Evolutionary conservation across 805 yeast genomes (phyloP).

Genomic region (Barnettozyma wickerhamii): DNA sequence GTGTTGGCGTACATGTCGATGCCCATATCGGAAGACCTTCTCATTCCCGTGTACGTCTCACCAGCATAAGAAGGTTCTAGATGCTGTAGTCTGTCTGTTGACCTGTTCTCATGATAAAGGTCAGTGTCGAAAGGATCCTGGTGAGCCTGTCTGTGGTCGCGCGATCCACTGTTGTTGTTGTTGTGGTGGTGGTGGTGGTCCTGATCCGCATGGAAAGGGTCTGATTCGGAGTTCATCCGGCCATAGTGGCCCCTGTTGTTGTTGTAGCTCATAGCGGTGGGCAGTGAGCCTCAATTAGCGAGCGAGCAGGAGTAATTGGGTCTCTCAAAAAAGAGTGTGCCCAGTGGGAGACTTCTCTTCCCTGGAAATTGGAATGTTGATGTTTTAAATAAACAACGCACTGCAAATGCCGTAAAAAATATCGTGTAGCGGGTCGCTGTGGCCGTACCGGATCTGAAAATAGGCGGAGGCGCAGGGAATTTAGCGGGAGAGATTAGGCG

Average conservation of each 20-base stretch:
- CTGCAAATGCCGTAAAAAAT: too few species aligned
- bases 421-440: too few species aligned
- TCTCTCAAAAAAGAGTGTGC: too few species aligned
- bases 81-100: conserved; percentile 18
- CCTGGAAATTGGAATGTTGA: too few species aligned
- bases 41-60: conserved; percentile 12
- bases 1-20: conserved; percentile 3
- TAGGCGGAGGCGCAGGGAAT: too few species aligned
- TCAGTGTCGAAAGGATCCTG: conserved; percentile 8
- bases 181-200: conserved; percentile 2
- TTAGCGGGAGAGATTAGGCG: too few species aligned
- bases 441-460: too few species aligned
- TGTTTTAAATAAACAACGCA: too few species aligned
- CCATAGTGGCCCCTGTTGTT: conserved; percentile 7
- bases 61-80: conserved; percentile 15
- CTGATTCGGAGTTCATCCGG: conserved; percentile 3
- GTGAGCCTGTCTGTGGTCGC: conserved; percentile 11
- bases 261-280: conserved; percentile 13
- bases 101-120: conserved; percentile 8
- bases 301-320: too few species aligned
- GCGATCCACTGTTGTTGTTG: neutral
- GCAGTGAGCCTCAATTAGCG: too few species aligned
- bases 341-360: too few species aligned
- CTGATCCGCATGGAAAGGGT: conserved; percentile 1
- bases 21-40: conserved; percentile 12